Conservation (phyloP, 306 rosid species). For the Medicago arabica region DNA sequence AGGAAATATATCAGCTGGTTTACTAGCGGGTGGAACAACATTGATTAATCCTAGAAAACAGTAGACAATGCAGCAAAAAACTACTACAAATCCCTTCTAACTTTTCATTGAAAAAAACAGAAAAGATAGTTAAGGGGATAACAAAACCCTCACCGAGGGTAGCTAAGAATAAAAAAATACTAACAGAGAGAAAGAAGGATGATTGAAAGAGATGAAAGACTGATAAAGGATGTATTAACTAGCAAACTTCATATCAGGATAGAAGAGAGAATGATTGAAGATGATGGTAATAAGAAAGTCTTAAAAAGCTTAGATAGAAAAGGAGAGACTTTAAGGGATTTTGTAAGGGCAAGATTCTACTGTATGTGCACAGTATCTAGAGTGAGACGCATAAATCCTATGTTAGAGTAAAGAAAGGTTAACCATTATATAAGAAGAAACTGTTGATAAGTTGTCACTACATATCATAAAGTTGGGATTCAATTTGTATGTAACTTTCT, state of each 20-base stretch:
- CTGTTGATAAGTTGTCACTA: slow-evolving; percentile 21
- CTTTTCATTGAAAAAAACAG: slow-evolving; percentile 74
- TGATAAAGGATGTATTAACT: slow-evolving; percentile 14
- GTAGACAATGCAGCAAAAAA: slow-evolving; percentile 45
- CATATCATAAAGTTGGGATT: slow-evolving; percentile 30
- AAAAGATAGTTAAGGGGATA: slow-evolving; percentile 57
- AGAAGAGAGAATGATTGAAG: slow-evolving; percentile 7
- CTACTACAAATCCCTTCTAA: slow-evolving; percentile 55
- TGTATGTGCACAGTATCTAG: slow-evolving; percentile 35
- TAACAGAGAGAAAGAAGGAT: slow-evolving; percentile 36
- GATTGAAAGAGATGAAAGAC: slow-evolving; percentile 34
- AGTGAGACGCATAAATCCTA: slow-evolving; percentile 40
- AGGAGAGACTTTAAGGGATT: slow-evolving; percentile 29
- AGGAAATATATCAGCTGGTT: slow-evolving; percentile 20
- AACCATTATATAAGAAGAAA: slow-evolving; percentile 38
- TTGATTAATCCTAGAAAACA: slow-evolving; percentile 42
- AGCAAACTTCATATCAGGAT: slow-evolving; percentile 28
- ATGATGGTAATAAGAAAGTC: slow-evolving; percentile 3
- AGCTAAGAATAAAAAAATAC: slow-evolving; percentile 32
- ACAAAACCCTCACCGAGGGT: slow-evolving; percentile 44
- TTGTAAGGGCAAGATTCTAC: slow-evolving; percentile 37
- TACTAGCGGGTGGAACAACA: slow-evolving; percentile 38
- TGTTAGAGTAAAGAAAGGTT: slow-evolving; percentile 31
- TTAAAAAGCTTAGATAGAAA: neutral
- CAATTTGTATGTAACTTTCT: slow-evolving; percentile 43